phyloP scores from a whole-genome alignment of 495 filamentous ascomycete species.

The Copromyces sp. region DNA sequence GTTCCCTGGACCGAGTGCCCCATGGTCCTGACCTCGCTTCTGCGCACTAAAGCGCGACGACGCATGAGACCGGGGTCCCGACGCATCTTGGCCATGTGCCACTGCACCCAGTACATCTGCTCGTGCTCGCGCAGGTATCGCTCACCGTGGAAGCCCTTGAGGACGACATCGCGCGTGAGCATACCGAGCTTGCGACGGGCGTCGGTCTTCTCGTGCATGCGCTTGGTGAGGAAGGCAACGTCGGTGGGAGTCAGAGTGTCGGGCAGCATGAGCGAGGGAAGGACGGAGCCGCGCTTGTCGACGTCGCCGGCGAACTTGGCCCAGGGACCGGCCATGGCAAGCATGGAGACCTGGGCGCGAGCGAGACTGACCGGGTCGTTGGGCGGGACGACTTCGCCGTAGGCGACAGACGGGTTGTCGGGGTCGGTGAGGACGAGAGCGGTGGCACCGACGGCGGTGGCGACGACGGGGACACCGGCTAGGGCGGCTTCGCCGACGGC shows the following conservation, averaged over 20 bases:
- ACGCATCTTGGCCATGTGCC: slow-evolving; percentile 15
- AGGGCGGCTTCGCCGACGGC: slow-evolving; percentile 57
- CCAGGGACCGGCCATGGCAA: slow-evolving; percentile 53
- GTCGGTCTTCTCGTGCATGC: slow-evolving; percentile 54
- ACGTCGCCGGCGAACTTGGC: slow-evolving; percentile 17
- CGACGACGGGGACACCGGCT: slow-evolving; percentile 54
- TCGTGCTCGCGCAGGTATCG: slow-evolving; percentile 59
- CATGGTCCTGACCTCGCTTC: not conserved
- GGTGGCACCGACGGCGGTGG: slow-evolving; percentile 56
- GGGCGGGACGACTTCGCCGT: slow-evolving; percentile 52
- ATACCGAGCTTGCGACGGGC: slow-evolving; percentile 50
- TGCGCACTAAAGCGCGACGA: not conserved
- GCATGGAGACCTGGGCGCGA: slow-evolving; percentile 50
- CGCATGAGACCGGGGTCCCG: not conserved
- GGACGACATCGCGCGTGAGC: slow-evolving; percentile 49
- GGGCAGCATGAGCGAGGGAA: slow-evolving; percentile 36
- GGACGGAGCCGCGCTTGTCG: slow-evolving; percentile 8
- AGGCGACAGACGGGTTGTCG: slow-evolving; percentile 42
- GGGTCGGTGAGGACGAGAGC: slow-evolving; percentile 52
- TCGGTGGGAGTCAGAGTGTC: slow-evolving; percentile 39
- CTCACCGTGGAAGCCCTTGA: slow-evolving; percentile 50
- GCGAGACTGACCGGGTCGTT: slow-evolving; percentile 51
- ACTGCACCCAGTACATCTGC: slow-evolving; percentile 55
- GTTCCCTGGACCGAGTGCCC: not conserved
- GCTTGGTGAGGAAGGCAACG: slow-evolving; percentile 41